Conservation (phyloP, 176 grass and related monocot genomes). For the Puccinellia tenuiflora region DNA sequence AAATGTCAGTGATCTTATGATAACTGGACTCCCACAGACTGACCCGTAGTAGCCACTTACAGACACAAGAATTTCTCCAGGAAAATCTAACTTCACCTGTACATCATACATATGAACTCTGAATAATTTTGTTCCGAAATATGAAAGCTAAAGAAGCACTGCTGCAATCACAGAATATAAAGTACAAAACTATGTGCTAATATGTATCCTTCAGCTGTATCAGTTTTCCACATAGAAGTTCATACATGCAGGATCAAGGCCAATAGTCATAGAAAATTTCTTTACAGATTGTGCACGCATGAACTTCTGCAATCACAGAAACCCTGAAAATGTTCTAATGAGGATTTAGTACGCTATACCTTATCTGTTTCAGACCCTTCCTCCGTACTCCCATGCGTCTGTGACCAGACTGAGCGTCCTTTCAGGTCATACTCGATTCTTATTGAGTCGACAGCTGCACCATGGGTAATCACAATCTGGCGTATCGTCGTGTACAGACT, state of each 20-base stretch:
- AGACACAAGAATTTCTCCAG: conserved; percentile 45
- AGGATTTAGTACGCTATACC: conserved; percentile 33
- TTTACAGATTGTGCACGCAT: neutral
- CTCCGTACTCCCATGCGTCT: conserved; percentile 36
- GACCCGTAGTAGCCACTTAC: conserved; percentile 63
- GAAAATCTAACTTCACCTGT: conserved; percentile 63
- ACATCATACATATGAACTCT: neutral
- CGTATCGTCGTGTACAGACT: conserved; percentile 49
- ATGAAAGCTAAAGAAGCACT: neutral
- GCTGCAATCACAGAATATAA: neutral
- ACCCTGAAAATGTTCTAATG: neutral
- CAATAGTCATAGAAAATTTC: neutral
- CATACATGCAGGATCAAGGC: neutral
- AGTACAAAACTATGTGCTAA: neutral
- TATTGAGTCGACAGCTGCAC: conserved; percentile 60
- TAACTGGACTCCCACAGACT: conserved; percentile 41
- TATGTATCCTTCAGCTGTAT: neutral
- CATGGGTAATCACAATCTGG: conserved; percentile 59
- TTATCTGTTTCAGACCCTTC: conserved; percentile 41
- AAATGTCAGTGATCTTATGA: conserved; percentile 72
- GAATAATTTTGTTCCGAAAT: neutral
- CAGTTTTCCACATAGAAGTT: neutral
- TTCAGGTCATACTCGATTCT: conserved; percentile 50
- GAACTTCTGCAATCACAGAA: neutral
- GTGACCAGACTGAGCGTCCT: conserved; percentile 42